Conservation (phyloP, 2,329 filamentous ascomycete species). For the Aspergillus caelatus region DNA sequence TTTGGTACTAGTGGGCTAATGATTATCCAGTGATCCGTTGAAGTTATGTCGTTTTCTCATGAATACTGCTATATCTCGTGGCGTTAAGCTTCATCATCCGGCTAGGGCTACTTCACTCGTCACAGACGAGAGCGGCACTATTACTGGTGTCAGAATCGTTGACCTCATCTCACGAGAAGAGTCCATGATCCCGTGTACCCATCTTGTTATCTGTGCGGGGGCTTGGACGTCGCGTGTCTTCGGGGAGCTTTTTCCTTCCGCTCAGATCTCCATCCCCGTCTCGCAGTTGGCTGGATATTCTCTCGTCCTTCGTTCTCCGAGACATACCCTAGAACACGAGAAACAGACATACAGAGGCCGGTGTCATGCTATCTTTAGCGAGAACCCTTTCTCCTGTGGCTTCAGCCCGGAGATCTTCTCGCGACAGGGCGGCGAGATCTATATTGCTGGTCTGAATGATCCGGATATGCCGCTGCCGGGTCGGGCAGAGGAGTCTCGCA, state of each 20-base stretch:
- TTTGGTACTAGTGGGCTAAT: neutral
- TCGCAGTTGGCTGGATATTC: slow-evolving; percentile 71
- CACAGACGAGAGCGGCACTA: slow-evolving; percentile 52
- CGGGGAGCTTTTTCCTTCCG: slow-evolving; percentile 62
- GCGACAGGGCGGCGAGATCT: slow-evolving; percentile 68
- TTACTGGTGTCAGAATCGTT: slow-evolving; percentile 58
- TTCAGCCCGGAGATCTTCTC: slow-evolving; percentile 75
- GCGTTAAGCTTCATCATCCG: slow-evolving; percentile 69
- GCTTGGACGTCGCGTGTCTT: slow-evolving; percentile 73
- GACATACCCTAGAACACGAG: slow-evolving; percentile 39
- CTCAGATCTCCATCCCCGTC: slow-evolving; percentile 59
- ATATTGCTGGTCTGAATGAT: slow-evolving; percentile 70
- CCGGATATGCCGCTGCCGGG: slow-evolving; percentile 63
- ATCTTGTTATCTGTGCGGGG: slow-evolving; percentile 69
- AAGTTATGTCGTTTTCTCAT: slow-evolving; percentile 69
- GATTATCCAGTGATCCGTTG: slow-evolving; percentile 61
- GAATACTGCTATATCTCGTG: slow-evolving; percentile 57
- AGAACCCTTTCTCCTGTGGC: slow-evolving; percentile 51
- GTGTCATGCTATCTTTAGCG: slow-evolving; percentile 72
- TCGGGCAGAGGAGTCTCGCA: slow-evolving; percentile 45
- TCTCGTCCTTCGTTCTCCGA: slow-evolving; percentile 65
- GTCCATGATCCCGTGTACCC: slow-evolving; percentile 59
- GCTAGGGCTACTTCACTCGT: slow-evolving; percentile 58
- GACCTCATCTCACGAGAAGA: slow-evolving; percentile 36
- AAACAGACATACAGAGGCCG: slow-evolving; percentile 42